Evolutionary conservation across 164 flowering plant genomes (phyloP).

Genomic region (Umbellularia californica): DNA sequence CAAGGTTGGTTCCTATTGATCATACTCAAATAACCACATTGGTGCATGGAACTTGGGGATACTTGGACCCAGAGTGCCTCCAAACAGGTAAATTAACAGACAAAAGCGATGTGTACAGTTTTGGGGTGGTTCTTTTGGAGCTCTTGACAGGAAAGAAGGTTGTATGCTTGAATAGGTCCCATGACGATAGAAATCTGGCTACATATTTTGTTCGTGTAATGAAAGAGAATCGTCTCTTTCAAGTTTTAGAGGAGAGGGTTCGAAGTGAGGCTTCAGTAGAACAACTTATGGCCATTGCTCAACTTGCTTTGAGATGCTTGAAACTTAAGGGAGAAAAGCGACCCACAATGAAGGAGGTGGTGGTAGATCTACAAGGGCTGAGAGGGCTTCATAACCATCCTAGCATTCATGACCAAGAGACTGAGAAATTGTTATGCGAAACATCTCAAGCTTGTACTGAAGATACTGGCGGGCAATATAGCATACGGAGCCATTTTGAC

Average conservation of each 20-base stretch:
- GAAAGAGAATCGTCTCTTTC: conserved; percentile 14
- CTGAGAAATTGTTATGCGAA: no score
- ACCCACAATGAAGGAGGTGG: conserved; percentile 21
- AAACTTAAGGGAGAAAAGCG: conserved; percentile 9
- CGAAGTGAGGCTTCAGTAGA: background rate
- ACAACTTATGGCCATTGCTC: conserved; percentile 4
- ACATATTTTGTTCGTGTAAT: conserved; percentile 12
- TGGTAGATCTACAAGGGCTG: conserved; percentile 6
- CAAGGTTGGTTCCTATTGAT: conserved; percentile 33
- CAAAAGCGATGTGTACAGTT: conserved; percentile 44
- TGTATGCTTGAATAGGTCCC: conserved; percentile 4
- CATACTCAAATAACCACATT: conserved; percentile 27
- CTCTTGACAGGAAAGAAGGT: conserved; percentile 28
- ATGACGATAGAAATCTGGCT: background rate
- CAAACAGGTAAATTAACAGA: conserved; percentile 32
- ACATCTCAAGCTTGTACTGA: no score
- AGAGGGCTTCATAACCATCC: background rate
- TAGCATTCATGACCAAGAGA: no score
- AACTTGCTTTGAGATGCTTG: conserved; percentile 9
- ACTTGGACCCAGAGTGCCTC: conserved; percentile 42
- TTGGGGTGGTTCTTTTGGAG: conserved; percentile 39
- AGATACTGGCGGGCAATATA: no score
- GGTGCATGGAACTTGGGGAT: conserved; percentile 40
- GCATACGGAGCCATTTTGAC: no score
- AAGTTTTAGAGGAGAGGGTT: conserved; percentile 17